Evolutionary conservation across 1,139 yeast species (phyloP), one percentile per base, ranked within the genome.

Genomic region (Lodderomyces theae): DNA sequence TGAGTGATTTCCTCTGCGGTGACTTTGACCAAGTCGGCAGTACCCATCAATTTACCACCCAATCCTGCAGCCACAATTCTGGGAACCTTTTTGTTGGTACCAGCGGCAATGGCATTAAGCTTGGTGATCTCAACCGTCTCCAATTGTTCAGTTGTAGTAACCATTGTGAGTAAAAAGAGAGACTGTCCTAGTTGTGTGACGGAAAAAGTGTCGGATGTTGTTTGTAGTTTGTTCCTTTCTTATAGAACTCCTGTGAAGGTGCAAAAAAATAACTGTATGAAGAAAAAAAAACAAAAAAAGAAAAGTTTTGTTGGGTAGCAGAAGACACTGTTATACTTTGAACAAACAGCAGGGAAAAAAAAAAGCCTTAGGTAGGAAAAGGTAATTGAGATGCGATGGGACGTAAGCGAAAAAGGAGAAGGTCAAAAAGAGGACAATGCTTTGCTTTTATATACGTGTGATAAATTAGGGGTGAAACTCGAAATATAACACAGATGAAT

Each of bases 71-170:
- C 84, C 42, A 83, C 90, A 42, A 84, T 79, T 63, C 92, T 74
- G 40, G 80, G 82, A 39, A 71, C 69, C 54, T 77, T 74, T 59
- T 80, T 82, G 67, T 84, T 79, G 44, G 87, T 79, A 51, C 97
- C 97, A 11, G 96, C 85, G 37, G 97, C 97, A 54, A 89, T 77
- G 41, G 90, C 86, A 65, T 85, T 85, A 49, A 92, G 87, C 50
- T 80, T 77, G 39, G 82, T 79, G 51, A 88, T 70, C 58, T 85
- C 88, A 41, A 82, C 87, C 29, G 72, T 62, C 51, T 82, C 88
- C 36, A 61, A 40, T 40, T 47, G 46, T 32, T 47, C 51, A 23
- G 35, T 28, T 6, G 31, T 15, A 28, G 31, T 12, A n/a, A 16
- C 12, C 31, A 28, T 28, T 28, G 18, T 28, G 18, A 15, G n/a